Evolutionary conservation across 2,329 filamentous ascomycete genomes (phyloP), one percentile per base, ranked within the genome.

Genomic region (Fusarium sp.): DNA sequence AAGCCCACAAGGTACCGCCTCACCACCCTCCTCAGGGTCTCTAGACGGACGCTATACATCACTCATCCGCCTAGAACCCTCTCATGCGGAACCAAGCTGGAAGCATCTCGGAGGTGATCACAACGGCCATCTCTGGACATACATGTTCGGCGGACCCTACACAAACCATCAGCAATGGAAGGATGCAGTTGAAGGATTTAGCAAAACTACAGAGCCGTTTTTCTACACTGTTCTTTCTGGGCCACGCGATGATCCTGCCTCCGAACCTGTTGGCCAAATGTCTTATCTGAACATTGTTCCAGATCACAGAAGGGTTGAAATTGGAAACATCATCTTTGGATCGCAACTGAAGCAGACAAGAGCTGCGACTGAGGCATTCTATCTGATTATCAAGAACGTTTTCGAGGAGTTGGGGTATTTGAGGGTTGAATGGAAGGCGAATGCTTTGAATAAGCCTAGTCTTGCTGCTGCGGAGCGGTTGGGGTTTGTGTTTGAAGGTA

Each of bases 361-460:
- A 0, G 83, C 81, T 9, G 85, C 88, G 0, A 91, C 88, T 0
- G 89, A 91, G 75, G 82, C 84, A 0, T 82, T 87, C 65, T 90
- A 86, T 64, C 78, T 91, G 2, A 75, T 90, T n/a, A 81, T 87
- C 45, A 79, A 80, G 40, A 81, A 88, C 58, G 83, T 83, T 0
- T 87, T 91, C 69, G 73, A 86, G 6, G 81, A 83, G 4, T 74
- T 90, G 24, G 82, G 85, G 0, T 89, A 88, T 73, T 77, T 84
- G 6, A 81, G 89, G 10, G 83, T 90, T 6, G 89, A 91, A 76
- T 91, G 90, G 89, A 91, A 91, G 72, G 88, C 87, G 56, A 84
- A 91, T 73, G 70, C 81, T 18, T 78, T 88, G 14, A 91, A 91
- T 73, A 79, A 71, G 38, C 80, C 84, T 1, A 89, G 87, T 46